phyloP scores from a whole-genome alignment of 371 early-diverging fungal genomes.

The Mortierella sp. region DNA sequence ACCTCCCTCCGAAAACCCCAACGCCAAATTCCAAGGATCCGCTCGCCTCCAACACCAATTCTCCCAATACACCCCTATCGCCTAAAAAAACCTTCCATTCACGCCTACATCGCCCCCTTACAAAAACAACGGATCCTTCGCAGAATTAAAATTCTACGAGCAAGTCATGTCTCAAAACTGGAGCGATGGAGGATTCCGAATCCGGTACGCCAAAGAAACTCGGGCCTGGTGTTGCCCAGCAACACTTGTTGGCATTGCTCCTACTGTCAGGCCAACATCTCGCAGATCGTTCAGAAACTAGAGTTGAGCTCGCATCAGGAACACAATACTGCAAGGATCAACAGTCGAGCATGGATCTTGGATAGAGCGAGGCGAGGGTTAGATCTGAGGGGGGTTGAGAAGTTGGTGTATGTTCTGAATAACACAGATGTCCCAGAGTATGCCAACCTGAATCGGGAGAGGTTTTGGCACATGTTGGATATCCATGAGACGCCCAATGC shows the following conservation, averaged over 20 bases:
- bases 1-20: not conserved
- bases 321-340: constrained; percentile 3
- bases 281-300: constrained; percentile 12
- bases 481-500: constrained; percentile 17
- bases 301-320: constrained; percentile 23
- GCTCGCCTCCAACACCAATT: not conserved
- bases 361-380: constrained; percentile 14
- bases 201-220: not conserved
- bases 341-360: constrained; percentile 16
- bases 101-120: not conserved
- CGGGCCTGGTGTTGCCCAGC: not conserved
- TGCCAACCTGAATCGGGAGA: constrained; percentile 1
- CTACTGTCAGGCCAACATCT: constrained; percentile 22
- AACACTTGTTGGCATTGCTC: constrained; percentile 25
- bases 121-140: not conserved
- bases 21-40: not conserved
- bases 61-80: not conserved
- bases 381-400: constrained; percentile 19
- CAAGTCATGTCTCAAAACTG: constrained; percentile 4
- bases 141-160: not conserved
- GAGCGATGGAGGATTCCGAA: not conserved
- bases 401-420: not conserved
- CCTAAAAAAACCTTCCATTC: not conserved
- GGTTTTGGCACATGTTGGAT: constrained; percentile 17
- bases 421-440: constrained; percentile 25